Evolutionary conservation across 352 stramenopile genomes (phyloP), one percentile per base, ranked within the genome.

Genomic region (Nothophytophthora sp.): DNA sequence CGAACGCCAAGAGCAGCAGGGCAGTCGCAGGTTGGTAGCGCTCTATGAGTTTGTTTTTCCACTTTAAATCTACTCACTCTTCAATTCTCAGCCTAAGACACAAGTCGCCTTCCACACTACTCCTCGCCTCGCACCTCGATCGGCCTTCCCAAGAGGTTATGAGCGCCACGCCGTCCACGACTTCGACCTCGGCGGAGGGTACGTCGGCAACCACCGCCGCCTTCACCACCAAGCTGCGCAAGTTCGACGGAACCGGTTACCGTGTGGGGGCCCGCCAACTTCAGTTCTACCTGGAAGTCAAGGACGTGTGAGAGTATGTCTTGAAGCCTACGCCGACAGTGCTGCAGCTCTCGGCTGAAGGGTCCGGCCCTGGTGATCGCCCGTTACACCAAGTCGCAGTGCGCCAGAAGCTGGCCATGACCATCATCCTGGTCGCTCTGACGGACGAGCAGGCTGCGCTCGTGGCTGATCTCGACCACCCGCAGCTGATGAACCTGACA

Each of bases 141-240:
- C n/a, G n/a, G n/a, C n/a, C n/a, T n/a, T n/a, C n/a, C n/a, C n/a
- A n/a, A n/a, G n/a, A n/a, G n/a, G n/a, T n/a, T n/a, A n/a, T n/a
- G n/a, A n/a, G n/a, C n/a, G n/a, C n/a, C n/a, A n/a, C n/a, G n/a
- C n/a, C n/a, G n/a, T n/a, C n/a, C n/a, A n/a, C n/a, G n/a, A n/a
- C n/a, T n/a, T n/a, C n/a, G n/a, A n/a, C n/a, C n/a, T n/a, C n/a
- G n/a, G n/a, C n/a, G n/a, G n/a, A n/a, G n/a, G n/a, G n/a, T n/a
- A n/a, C n/a, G n/a, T n/a, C n/a, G n/a, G 20, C 36, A 19, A 39
- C 24, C 27, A 50, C 27, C 25, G 33, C 16, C 4, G 20, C 5
- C 42, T 50, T 50, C 42, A 50, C 42, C 9, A 50, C 42, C 15
- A 50, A 50, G 42, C 28, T 40, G 6, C 28, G 29, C 42, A 50